Conservation (phyloP, 179 eudicot species). For the Spergularia azorica region DNA sequence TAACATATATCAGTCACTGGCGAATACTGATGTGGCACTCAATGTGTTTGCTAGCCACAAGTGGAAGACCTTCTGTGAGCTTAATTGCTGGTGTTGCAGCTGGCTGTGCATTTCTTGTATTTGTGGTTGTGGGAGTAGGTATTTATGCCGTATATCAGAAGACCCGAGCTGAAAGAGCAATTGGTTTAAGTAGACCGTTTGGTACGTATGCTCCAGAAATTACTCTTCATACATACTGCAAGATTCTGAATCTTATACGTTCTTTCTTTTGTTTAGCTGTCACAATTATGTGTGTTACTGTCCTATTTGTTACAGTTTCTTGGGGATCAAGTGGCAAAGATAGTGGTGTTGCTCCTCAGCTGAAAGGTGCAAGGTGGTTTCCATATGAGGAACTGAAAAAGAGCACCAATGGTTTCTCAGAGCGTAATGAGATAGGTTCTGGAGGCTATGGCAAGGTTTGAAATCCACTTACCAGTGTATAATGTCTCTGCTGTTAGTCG, state of each 20-base stretch:
- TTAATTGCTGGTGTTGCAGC: slow-evolving; percentile 54
- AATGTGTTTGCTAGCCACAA: slow-evolving; percentile 37
- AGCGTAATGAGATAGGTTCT: slow-evolving; percentile 71
- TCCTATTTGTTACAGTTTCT: slow-evolving; percentile 48
- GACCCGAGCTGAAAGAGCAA: slow-evolving; percentile 85
- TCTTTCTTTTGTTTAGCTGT: background rate
- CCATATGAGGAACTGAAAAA: slow-evolving; percentile 90
- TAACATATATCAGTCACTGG: background rate
- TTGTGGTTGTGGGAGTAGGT: slow-evolving; percentile 59
- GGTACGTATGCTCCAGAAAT: slow-evolving; percentile 46
- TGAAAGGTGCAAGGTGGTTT: slow-evolving; percentile 97
- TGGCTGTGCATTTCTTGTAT: slow-evolving; percentile 49
- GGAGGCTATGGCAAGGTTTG: slow-evolving; percentile 95
- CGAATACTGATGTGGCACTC: background rate
- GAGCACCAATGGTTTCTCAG: slow-evolving; percentile 68
- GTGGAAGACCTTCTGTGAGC: slow-evolving; percentile 41
- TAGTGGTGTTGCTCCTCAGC: slow-evolving; percentile 80
- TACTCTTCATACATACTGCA: background rate
- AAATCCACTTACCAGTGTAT: slow-evolving; percentile 6
- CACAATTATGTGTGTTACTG: background rate
- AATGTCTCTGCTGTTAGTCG: background rate
- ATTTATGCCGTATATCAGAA: slow-evolving; percentile 80
- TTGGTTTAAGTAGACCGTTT: slow-evolving; percentile 75
- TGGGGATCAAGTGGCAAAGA: slow-evolving; percentile 83
- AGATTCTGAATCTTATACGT: background rate